These are phyloP conservation scores for Salix koriyanagi DNA, from an alignment of 345 rosid species.

Conservation along the genomic window DNA sequence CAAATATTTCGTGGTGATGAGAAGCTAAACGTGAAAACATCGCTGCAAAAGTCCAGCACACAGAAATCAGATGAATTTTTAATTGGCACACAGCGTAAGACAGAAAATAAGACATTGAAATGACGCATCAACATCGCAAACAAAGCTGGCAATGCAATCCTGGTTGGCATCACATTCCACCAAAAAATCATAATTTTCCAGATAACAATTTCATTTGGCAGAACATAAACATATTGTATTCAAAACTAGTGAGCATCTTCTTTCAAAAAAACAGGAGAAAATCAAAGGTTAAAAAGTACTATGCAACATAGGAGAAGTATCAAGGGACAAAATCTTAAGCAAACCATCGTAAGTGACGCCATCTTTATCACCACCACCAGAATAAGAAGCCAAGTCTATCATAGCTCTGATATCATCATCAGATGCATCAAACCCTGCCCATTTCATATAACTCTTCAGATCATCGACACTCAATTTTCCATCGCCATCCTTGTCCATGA, in stretches of 20 bases:
- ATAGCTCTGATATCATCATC: constrained; percentile 70
- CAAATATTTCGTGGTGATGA: background rate
- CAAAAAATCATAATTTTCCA: background rate
- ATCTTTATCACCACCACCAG: constrained; percentile 41
- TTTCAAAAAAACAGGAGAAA: background rate
- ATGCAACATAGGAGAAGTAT: background rate
- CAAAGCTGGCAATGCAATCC: background rate
- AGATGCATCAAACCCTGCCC: constrained; percentile 50
- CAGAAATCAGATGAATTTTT: background rate
- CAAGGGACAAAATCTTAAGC: constrained; percentile 51
- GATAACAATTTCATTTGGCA: background rate
- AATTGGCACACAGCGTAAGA: background rate
- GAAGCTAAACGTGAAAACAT: background rate
- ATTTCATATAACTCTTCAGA: constrained; percentile 59
- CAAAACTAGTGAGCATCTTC: background rate
- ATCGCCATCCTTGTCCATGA: constrained; percentile 84
- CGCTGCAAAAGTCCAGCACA: background rate
- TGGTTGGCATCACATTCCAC: background rate
- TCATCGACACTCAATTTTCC: constrained; percentile 64
- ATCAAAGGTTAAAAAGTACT: background rate
- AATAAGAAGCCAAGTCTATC: constrained; percentile 61
- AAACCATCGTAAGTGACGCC: constrained; percentile 57
- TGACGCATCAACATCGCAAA: background rate
- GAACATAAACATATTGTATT: background rate
- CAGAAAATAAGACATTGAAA: background rate